Evolutionary conservation across 768 basidiomycete species (phyloP).

Genomic region (Suillus hirtellus): DNA sequence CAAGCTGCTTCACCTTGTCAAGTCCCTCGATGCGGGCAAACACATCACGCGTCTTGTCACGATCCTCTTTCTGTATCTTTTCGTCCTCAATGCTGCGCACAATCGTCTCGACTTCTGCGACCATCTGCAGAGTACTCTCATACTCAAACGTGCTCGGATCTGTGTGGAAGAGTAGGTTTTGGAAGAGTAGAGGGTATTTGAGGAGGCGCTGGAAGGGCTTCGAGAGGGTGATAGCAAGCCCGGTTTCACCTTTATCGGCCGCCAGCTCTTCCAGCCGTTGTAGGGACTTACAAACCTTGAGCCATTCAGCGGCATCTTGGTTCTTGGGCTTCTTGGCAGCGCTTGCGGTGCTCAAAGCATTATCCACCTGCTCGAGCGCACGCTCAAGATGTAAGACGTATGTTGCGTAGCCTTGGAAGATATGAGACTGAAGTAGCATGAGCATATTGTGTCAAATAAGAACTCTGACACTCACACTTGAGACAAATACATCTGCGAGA

Average conservation of each 20-base stretch:
- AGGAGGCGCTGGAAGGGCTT: constrained; percentile 97
- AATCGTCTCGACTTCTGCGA: constrained; percentile 94
- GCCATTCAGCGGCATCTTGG: constrained; percentile 76
- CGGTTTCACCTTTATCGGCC: constrained; percentile 87
- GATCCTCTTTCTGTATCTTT: constrained; percentile 94
- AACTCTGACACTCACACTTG: constrained; percentile 62
- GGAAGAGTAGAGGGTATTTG: constrained; percentile 97
- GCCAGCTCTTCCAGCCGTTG: constrained; percentile 80
- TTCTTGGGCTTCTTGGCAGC: constrained; percentile 78
- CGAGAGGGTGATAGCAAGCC: constrained; percentile 90
- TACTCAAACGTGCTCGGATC: constrained; percentile 98
- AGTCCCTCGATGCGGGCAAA: constrained; percentile 96
- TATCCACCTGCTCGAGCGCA: constrained; percentile 85
- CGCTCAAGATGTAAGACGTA: constrained; percentile 95
- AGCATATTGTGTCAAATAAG: constrained; percentile 10
- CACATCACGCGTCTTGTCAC: constrained; percentile 92
- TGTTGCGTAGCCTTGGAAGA: constrained; percentile 90
- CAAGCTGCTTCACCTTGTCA: constrained; percentile 90
- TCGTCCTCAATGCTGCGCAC: constrained; percentile 98
- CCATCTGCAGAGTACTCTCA: constrained; percentile 94
- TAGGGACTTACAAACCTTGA: constrained; percentile 71
- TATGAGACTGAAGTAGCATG: constrained; percentile 66
- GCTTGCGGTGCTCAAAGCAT: constrained; percentile 61
- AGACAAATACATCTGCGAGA: constrained; percentile 94
- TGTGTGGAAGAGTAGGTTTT: constrained; percentile 94